Evolutionary conservation across 768 basidiomycete genomes (phyloP), one percentile per base, ranked within the genome.

Genomic region (Lepiota brunneoincarnata): DNA sequence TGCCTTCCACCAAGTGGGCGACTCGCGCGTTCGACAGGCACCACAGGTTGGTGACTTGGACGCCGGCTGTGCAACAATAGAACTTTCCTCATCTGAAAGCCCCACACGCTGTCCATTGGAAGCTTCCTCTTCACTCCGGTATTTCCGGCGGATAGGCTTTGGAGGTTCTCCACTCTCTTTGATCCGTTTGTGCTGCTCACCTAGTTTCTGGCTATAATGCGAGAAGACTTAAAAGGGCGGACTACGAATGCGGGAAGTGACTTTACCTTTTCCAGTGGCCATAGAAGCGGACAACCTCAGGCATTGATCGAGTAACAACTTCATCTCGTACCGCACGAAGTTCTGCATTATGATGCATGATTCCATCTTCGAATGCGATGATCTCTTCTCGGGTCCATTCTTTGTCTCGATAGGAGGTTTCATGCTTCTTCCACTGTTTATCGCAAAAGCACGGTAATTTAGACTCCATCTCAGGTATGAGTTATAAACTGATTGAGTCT

Each of bases 1-100:
- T 12, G 93, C 92, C 66, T 89, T 91, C 92, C 92, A 97, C 93
- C 93, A 97, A 2, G 69, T 72, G 35, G 76, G 76, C 5, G 89
- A 89, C 56, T 92, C 89, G 51, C 86, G 84, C 6, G 89, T 90
- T 45, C 88, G 77, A 67, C 93, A 97, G 2, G 91, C 90, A 34
- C 89, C 92, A 63, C 93, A 97, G 56, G 76, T 81, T 24, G 74
- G 80, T 35, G 75, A 72, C 63, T 75, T 84, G 39, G 76, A 75
- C 31, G 45, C 53, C 21, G 76, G 76, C 53, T 79, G 77, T 17
- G 73, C 77, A 50, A 88, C 77, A 57, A 91, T 75, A 1, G 92
- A 94, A 10, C 82, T 82, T 64, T 94, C 92, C 51, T 91, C 89
- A 55, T 93, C 91, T 0, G 72, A 66, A 54, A 80, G 67, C 12